Evolutionary conservation across 345 rosid genomes (phyloP), one percentile per base, ranked within the genome.

Genomic region (Brassica incana): DNA sequence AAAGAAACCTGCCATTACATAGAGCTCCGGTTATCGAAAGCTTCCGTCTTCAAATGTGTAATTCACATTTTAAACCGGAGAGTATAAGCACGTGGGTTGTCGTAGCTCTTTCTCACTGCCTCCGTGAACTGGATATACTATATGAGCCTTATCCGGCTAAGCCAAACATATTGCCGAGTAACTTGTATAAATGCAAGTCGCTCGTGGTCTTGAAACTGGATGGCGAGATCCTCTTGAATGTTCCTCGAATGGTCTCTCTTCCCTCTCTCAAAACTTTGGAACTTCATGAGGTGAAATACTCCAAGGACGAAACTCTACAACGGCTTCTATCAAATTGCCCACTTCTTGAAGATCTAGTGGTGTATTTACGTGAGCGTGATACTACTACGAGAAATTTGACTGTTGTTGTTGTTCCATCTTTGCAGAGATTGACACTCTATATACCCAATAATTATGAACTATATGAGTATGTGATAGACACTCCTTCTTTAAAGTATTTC

Each of bases 401-500:
- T 6, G n/a, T 74, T 32, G 50, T 74, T 32, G 50, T 7, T 64
- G 33, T 32, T 11, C 77, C 76, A 40, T 43, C 69, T 43, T 73
- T 73, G 76, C 30, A 5, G 69, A 40, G 29, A 15, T 73, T 73
- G 16, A 27, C 77, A 15, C 4, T 73, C 60, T 61, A 0, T 18
- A 33, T 40, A 40, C 68, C 16, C 3, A 10, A 3, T 10, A 3
- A 4, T 43, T 0, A 0, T 63, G 5, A 2, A 3, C 2, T 73
- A 29, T 32, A 16, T 16, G 45, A 45, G 69, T 16, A 45, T 29
- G 69, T 45, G 69, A 63, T 73, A 45, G 0, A 29, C 6, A 63
- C 77, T 45, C 77, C 77, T 48, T 11, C 23, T 74, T 65, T 74
- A 50, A 8, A 32, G 64, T 33, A 74, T 54, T 14, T 65, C 10